A percentile compares a stretch with the other conserved stretches of the same genome.
Evolutionary conservation across 352 stramenopile species (phyloP).

Genomic region (Hyaloperonospora brassicae): DNA sequence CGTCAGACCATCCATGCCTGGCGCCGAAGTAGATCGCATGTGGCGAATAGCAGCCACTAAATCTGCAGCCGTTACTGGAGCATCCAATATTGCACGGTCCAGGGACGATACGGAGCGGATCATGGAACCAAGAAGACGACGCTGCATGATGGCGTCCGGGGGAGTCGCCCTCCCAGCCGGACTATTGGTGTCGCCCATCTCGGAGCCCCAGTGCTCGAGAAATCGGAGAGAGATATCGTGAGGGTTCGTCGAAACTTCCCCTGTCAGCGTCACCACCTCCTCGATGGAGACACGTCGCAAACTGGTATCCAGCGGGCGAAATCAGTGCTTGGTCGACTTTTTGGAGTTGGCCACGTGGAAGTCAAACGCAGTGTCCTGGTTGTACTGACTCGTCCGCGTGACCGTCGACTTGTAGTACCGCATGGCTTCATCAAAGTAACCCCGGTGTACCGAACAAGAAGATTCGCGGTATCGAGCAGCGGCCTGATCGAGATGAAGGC

Average conservation of each 20-base stretch:
- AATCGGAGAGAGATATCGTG: neutral
- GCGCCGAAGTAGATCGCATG: neutral
- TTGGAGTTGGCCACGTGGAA: neutral
- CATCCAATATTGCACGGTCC: neutral
- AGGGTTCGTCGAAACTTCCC: neutral
- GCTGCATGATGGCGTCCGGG: neutral
- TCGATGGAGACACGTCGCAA: neutral
- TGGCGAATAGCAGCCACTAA: neutral
- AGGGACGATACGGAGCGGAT: neutral
- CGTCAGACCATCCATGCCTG: neutral
- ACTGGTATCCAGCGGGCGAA: neutral
- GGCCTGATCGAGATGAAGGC: neutral
- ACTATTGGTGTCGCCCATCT: neutral
- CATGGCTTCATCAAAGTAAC: neutral
- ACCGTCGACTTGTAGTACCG: neutral
- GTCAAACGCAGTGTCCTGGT: constrained; percentile 3
- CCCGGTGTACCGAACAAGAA: neutral
- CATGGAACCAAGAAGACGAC: neutral
- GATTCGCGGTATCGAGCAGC: neutral
- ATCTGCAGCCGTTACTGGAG: neutral
- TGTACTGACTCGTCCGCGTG: neutral
- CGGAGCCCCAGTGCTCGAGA: neutral
- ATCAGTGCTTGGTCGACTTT: neutral
- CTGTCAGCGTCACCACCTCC: neutral
- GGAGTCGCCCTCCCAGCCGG: neutral